These are phyloP conservation scores for Ganoderma boninense DNA, from an alignment of 1,284 basidiomycete species.

Conservation along the genomic window DNA sequence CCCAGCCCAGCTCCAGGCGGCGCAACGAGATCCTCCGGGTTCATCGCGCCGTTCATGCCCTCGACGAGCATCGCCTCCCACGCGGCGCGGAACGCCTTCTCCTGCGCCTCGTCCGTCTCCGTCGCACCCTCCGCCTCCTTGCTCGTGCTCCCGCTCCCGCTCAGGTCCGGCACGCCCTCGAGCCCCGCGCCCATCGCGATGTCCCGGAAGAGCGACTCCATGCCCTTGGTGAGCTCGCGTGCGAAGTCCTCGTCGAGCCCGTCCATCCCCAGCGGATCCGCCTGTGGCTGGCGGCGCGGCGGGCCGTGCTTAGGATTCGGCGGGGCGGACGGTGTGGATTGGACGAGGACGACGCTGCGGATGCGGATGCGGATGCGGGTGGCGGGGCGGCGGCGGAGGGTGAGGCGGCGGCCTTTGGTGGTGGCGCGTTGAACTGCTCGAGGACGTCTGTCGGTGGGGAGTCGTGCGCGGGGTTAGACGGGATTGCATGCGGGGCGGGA, in stretches of 20 bases:
- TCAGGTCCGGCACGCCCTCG: slow-evolving; percentile 54
- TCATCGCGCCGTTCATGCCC: slow-evolving; percentile 62
- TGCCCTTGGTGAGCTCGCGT: slow-evolving; percentile 78
- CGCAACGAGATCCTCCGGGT: slow-evolving; percentile 40
- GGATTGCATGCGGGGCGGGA: background rate
- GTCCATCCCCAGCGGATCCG: slow-evolving; percentile 42
- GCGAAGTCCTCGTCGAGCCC: slow-evolving; percentile 66
- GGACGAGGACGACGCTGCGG: too few species aligned
- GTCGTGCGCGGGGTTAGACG: slow-evolving; percentile 11
- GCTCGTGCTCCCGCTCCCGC: slow-evolving; percentile 9
- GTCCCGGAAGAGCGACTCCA: slow-evolving; percentile 87
- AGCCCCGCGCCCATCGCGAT: slow-evolving; percentile 48
- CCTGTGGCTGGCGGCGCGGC: too few species aligned
- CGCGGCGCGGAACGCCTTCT: slow-evolving; percentile 64
- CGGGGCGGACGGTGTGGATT: slow-evolving; percentile 4
- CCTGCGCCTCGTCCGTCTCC: slow-evolving; percentile 48
- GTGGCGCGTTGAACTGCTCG: slow-evolving; percentile 51
- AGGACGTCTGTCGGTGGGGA: slow-evolving; percentile 56
- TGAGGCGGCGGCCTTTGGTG: slow-evolving; percentile 36
- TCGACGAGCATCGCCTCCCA: slow-evolving; percentile 83
- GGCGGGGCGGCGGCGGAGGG: slow-evolving; percentile 29
- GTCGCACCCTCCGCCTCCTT: slow-evolving; percentile 45
- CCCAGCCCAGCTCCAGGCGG: slow-evolving; percentile 11
- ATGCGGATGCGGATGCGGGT: slow-evolving; percentile 20
- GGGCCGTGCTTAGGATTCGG: background rate